Percentiles rank a stretch among this genome's conserved stretches.
Conservation (phyloP, 495 filamentous ascomycete genomes). For the Extremus antarcticus region DNA sequence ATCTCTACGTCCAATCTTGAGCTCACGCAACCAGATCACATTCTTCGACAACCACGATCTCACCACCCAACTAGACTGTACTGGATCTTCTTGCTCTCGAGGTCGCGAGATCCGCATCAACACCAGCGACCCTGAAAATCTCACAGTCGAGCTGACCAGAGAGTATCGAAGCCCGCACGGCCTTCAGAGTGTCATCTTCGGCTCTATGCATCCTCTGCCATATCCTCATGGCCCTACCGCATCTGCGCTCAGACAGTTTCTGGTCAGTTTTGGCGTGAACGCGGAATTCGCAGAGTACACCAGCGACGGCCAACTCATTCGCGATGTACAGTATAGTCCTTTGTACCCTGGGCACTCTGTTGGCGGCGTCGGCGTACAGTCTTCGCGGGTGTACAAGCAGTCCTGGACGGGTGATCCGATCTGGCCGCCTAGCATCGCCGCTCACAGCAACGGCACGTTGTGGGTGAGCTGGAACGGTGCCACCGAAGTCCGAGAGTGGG, state of each 20-base stretch:
- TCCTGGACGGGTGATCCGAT: conserved; percentile 2
- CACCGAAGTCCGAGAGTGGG: conserved; percentile 5
- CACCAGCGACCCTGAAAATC: neutral
- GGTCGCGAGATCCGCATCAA: neutral
- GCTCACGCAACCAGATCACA: conserved; percentile 13
- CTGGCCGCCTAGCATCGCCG: neutral
- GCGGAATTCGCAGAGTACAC: conserved; percentile 9
- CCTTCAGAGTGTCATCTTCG: neutral
- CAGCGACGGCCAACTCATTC: conserved; percentile 8
- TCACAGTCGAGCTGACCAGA: conserved; percentile 7
- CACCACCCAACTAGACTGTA: neutral
- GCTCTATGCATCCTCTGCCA: neutral
- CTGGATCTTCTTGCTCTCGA: neutral
- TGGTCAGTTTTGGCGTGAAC: conserved; percentile 10
- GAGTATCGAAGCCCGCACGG: neutral
- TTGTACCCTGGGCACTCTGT: neutral
- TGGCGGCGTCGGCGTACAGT: neutral
- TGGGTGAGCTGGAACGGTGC: conserved; percentile 15
- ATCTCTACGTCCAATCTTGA: too few relatives aligned
- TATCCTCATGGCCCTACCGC: neutral
- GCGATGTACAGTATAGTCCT: conserved; percentile 15
- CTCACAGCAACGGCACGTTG: neutral
- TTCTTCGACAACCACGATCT: conserved; percentile 21
- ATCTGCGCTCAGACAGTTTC: neutral
- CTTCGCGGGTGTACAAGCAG: conserved; percentile 7